Evolutionary conservation across 345 rosid species (phyloP).

Genomic region (Bretschneidera sinensis): DNA sequence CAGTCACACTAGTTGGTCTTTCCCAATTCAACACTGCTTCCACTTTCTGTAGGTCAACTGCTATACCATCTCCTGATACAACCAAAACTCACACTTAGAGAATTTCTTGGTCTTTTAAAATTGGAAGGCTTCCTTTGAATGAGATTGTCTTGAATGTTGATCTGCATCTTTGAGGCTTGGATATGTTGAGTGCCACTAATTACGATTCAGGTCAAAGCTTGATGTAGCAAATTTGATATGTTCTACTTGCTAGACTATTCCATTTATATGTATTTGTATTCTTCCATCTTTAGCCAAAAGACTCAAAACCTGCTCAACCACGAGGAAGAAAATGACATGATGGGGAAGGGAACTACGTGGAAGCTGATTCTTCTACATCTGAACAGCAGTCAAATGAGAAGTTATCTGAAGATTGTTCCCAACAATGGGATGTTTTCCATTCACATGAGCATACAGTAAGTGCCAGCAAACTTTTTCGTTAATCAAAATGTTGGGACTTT

Average conservation of each 20-base stretch:
- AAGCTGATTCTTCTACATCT: slow-evolving; percentile 68
- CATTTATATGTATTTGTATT: slow-evolving; percentile 13
- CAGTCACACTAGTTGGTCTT: too few species aligned
- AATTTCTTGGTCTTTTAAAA: too few species aligned
- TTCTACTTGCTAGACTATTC: slow-evolving; percentile 8
- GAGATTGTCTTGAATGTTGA: too few species aligned
- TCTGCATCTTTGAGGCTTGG: not conserved
- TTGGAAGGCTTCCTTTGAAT: too few species aligned
- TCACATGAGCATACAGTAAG: slow-evolving; percentile 54
- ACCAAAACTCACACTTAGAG: too few species aligned
- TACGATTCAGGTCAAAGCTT: not conserved
- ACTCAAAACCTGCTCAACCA: slow-evolving; percentile 56
- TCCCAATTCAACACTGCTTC: too few species aligned
- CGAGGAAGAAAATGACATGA: slow-evolving; percentile 74
- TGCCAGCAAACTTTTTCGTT: slow-evolving; percentile 1
- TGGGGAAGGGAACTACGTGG: slow-evolving; percentile 66
- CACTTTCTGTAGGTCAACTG: too few species aligned
- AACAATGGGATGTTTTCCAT: slow-evolving; percentile 41
- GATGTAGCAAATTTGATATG: not conserved
- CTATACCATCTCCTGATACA: too few species aligned
- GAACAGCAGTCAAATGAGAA: slow-evolving; percentile 61
- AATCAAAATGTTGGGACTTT: not conserved
- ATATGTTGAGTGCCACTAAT: not conserved
- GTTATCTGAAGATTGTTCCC: slow-evolving; percentile 49
- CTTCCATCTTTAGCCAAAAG: slow-evolving; percentile 21